A percentile compares a stretch with the other conserved stretches of the same genome.
phyloP scores from a whole-genome alignment of 2,329 filamentous ascomycete species.

The Verticillium nonalfalfae region DNA sequence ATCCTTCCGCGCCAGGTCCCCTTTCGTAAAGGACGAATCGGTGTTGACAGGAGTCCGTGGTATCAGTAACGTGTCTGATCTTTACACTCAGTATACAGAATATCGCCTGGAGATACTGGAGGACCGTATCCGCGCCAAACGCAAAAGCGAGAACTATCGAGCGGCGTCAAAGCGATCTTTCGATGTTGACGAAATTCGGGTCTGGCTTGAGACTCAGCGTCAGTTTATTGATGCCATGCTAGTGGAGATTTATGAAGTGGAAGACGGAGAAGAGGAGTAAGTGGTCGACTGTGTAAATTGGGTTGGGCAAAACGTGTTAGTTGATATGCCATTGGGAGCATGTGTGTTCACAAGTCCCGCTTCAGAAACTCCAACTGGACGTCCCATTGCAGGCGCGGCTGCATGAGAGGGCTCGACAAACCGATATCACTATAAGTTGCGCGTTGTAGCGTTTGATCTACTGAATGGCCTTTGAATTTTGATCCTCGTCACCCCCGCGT shows the following conservation, averaged over 20 bases:
- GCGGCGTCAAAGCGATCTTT: conserved; percentile 7
- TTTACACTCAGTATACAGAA: conserved; percentile 55
- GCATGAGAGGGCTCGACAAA: too few species aligned
- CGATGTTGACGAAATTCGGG: conserved; percentile 8
- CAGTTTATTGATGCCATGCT: conserved; percentile 16
- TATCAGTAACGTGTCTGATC: conserved; percentile 48
- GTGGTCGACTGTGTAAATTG: background rate
- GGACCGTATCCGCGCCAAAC: conserved; percentile 32
- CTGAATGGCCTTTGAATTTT: too few species aligned
- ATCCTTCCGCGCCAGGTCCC: conserved; percentile 53
- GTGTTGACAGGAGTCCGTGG: conserved; percentile 54
- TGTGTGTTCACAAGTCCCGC: too few species aligned
- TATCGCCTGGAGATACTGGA: conserved; percentile 60
- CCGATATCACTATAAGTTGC: too few species aligned
- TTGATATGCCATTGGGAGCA: too few species aligned
- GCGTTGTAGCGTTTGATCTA: too few species aligned
- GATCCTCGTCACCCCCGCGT: too few species aligned
- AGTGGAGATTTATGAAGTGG: conserved; percentile 2
- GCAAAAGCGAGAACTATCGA: background rate
- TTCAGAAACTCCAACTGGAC: too few species aligned
- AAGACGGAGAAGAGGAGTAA: background rate
- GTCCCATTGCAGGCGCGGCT: too few species aligned
- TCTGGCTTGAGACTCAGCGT: conserved; percentile 16
- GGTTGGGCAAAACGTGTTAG: too few species aligned
- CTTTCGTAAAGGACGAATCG: conserved; percentile 50